Conservation (phyloP, 2,329 filamentous ascomycete genomes). For the Claviceps arundinis region DNA sequence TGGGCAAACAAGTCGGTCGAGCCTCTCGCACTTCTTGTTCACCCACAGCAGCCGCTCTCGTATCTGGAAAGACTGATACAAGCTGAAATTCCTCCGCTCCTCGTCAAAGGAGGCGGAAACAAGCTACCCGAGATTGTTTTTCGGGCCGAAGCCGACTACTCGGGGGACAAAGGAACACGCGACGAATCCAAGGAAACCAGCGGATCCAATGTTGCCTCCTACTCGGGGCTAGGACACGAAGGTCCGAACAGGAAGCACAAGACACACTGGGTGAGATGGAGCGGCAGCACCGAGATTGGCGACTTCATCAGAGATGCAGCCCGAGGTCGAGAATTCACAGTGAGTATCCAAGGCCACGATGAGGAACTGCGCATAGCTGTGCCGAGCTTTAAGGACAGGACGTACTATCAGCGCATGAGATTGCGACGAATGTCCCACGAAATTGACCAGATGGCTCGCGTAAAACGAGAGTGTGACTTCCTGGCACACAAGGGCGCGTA, state of each 20-base stretch:
- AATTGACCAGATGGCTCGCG: conserved; percentile 53
- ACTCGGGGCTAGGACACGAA: conserved; percentile 57
- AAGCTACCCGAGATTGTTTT: conserved; percentile 66
- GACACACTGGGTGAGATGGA: conserved; percentile 68
- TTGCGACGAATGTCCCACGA: conserved; percentile 57
- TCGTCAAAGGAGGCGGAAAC: conserved; percentile 48
- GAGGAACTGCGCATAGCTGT: conserved; percentile 64
- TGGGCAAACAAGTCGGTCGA: conserved; percentile 41
- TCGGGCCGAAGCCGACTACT: conserved; percentile 59
- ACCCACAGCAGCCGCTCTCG: conserved; percentile 81
- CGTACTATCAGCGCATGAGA: conserved; percentile 69
- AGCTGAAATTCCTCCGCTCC: conserved; percentile 63
- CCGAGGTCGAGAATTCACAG: conserved; percentile 68
- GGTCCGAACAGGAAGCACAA: conserved; percentile 27
- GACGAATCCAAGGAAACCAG: conserved; percentile 14
- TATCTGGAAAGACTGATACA: conserved; percentile 85
- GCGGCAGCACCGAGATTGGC: conserved; percentile 75
- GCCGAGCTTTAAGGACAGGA: conserved; percentile 81
- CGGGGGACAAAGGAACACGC: conserved; percentile 22
- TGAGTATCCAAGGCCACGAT: conserved; percentile 60
- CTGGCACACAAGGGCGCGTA: conserved; percentile 68
- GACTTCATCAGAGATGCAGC: conserved; percentile 90
- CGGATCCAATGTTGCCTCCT: conserved; percentile 57
- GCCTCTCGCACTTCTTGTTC: conserved; percentile 70
- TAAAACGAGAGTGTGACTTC: conserved; percentile 72